A percentile compares a stretch with the other conserved stretches of the same genome.
Evolutionary conservation across 2,329 filamentous ascomycete genomes (phyloP).

Genomic region (Xylariaceae sp.): DNA sequence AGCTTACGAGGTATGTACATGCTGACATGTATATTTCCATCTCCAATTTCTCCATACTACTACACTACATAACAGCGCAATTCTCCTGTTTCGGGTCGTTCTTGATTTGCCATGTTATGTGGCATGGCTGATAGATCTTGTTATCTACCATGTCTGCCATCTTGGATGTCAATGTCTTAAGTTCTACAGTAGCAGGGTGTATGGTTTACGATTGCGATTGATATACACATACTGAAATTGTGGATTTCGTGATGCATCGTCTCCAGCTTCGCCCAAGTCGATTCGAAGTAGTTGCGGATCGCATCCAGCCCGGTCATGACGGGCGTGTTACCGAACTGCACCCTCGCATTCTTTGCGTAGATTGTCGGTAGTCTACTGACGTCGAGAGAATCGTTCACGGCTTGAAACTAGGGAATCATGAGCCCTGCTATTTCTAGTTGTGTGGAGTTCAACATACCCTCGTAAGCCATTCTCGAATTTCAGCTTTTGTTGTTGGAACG

Average conservation of each 20-base stretch:
- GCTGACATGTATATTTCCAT: no score
- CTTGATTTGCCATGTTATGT: conserved; percentile 29
- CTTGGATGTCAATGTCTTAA: background rate
- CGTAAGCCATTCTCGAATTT: conserved; percentile 23
- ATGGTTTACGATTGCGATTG: no score
- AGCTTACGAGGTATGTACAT: no score
- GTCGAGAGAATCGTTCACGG: conserved; percentile 24
- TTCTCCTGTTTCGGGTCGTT: conserved; percentile 27
- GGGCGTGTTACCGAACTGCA: conserved; percentile 28
- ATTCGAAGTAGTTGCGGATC: conserved; percentile 13
- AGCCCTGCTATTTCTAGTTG: background rate
- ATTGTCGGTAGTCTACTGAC: conserved; percentile 14
- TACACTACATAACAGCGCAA: no score
- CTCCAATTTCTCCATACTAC: no score
- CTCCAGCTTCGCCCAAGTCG: conserved; percentile 20
- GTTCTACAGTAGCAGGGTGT: no score
- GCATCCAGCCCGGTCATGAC: conserved; percentile 24
- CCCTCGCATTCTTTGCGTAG: conserved; percentile 21
- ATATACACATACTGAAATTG: conserved; percentile 20
- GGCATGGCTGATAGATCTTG: conserved; percentile 29
- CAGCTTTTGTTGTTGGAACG: conserved; percentile 22
- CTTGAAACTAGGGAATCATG: conserved; percentile 19
- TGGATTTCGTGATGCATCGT: conserved; percentile 29
- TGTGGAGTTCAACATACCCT: conserved; percentile 9
- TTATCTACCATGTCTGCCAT: conserved; percentile 24